Base-by-base conservation (phyloP, 805 yeast genomes). In the Wickerhamiella lipophila region DNA sequence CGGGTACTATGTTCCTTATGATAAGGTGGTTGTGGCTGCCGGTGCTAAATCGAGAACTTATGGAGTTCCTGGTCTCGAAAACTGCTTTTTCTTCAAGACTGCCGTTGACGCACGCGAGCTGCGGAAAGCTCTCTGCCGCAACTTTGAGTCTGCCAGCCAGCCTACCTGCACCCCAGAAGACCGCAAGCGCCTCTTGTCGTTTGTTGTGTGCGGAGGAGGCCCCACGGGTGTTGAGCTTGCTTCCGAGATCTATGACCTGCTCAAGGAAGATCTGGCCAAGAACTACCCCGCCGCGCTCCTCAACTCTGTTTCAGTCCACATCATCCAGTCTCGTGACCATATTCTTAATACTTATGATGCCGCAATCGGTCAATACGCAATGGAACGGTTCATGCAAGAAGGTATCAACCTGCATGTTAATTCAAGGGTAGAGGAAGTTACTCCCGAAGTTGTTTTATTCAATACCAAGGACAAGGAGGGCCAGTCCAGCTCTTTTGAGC, bases 201-300 rank as follows among this genome's bases (percentile, higher is more conserved):
- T 79, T 61, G 83, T 78, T 12, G 74, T 79, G 29, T 78, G 83
- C 61, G 85, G 85, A 53, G 85, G 84, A 52, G 85, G 85, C 40
- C 83, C 85, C 49, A 79, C 85, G 0, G 85, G 85, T 56, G 82
- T 77, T 30, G 85, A 79, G 60, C 73, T 79, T 56, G 85, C 86
- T 26, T 83, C 85, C 27, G 86, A 79, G 62, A 73, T 79, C 25
- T 78, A 68, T 55, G 86, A 79, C 57, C 61, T 79, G 56, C 66
- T 79, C 59, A 78, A 78, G 58, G 84, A 79, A 61, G 85, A 79
- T 59, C 63, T 79, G 56, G 68, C 71, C 41, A 69, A 72, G 49
- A 62, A 68, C 47, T 79, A 75, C 63, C 85, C 85, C 49, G 70
- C 71, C 56, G 68, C 79, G 44, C 63, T 79, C 43, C 70, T 81